A percentile compares a stretch with the other conserved stretches of the same genome.
Evolutionary conservation across 495 filamentous ascomycete genomes (phyloP).

Genomic region (Hyaloscypha bicolor): DNA sequence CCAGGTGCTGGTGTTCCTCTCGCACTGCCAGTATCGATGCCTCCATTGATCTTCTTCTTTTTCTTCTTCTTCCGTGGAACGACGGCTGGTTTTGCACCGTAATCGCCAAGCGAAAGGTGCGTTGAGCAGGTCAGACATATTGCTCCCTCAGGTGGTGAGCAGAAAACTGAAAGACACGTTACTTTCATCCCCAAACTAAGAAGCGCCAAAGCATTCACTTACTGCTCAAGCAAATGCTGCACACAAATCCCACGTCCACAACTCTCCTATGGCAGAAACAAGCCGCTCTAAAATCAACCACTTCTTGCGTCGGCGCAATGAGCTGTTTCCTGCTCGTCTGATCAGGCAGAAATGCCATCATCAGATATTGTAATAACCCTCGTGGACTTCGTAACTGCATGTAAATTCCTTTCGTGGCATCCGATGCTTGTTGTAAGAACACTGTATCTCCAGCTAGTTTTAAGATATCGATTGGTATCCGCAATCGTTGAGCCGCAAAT

Average conservation of each 20-base stretch:
- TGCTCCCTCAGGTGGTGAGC: constrained; percentile 63
- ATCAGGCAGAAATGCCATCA: constrained; percentile 91
- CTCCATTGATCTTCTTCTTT: constrained; percentile 55
- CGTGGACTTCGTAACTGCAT: constrained; percentile 67
- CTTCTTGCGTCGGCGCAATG: constrained; percentile 75
- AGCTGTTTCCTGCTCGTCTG: constrained; percentile 65
- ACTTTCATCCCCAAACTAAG: neutral
- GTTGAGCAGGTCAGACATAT: constrained; percentile 92
- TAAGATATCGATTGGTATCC: constrained; percentile 87
- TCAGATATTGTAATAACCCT: constrained; percentile 85
- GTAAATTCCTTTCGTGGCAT: constrained; percentile 88
- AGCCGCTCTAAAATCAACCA: constrained; percentile 93
- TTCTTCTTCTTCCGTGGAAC: constrained; percentile 74
- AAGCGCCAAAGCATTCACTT: constrained; percentile 30
- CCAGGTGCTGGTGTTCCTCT: constrained; percentile 42
- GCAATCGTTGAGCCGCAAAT: constrained; percentile 85
- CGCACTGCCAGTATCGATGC: constrained; percentile 44
- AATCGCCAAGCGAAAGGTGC: constrained; percentile 72
- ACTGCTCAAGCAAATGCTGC: constrained; percentile 92
- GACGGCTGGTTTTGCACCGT: constrained; percentile 75
- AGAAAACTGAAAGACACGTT: constrained; percentile 51
- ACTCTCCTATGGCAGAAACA: constrained; percentile 95
- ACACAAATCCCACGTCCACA: constrained; percentile 92
- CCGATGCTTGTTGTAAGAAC: constrained; percentile 93
- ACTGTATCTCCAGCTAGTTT: constrained; percentile 83